Evolutionary conservation across 371 early-diverging fungal genomes (phyloP), one percentile per base, ranked within the genome.

Genomic region (Fennellomyces sp.): DNA sequence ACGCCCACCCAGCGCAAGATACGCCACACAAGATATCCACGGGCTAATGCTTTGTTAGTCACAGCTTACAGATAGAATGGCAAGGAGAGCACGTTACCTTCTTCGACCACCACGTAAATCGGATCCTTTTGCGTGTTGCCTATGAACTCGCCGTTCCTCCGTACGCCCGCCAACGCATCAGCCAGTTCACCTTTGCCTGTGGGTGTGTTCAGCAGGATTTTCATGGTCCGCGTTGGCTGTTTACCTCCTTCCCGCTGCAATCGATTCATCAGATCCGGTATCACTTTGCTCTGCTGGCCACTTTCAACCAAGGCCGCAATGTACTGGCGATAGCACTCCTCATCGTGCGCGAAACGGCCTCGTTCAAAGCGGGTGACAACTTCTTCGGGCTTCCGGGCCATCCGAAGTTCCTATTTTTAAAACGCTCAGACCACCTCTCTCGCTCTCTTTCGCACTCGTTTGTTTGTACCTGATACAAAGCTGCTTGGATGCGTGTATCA

Each of bases 1-100:
- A 88, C 85, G 28, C 90, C 82, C 1, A 92, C 58, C 89, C 91
- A 91, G 28, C 89, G 85, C 29, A 88, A 45, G 26, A 84, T 87
- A 50, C 84, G 75, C 90, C 90, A 92, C 21, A 91, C 64, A 74
- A 85, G 79, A 60, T 83, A 88, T 36, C 54, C 54, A 12, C 52
- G 52, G 12, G 55, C 61, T 61, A 49, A 2, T 12, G 2, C n/a
- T n/a, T n/a, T n/a, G n/a, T n/a, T n/a, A n/a, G 0, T 19, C 7
- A 54, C 5, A 23, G 1, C 4, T 17, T 33, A 7, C 51, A 26
- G 19, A 1, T 11, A n/a, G n/a, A n/a, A 39, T 39, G 4, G 15
- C 10, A 15, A 39, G 4, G 5, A 11, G 15, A 4, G 15, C 17
- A 33, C 39, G 10, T 10, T 70, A 77, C 81, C 72, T 70, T 83